Percentiles rank a stretch among this genome's conserved stretches.
These are phyloP conservation scores for Turnera subulata DNA, from an alignment of 345 rosid genomes.

Conservation along the genomic window DNA sequence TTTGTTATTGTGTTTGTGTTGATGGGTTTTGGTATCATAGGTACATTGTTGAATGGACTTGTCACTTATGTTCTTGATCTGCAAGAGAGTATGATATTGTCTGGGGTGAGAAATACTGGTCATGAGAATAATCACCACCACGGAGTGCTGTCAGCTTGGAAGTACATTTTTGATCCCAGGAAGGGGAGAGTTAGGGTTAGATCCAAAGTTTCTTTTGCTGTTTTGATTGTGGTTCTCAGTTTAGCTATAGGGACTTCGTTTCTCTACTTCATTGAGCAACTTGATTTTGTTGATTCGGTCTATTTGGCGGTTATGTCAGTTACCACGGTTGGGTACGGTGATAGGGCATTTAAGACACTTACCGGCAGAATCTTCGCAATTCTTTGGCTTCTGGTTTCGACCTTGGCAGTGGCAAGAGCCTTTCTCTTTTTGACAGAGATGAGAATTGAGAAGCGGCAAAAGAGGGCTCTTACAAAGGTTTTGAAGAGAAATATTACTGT, in stretches of 20 bases:
- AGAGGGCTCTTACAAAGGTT: conserved; percentile 41
- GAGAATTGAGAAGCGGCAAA: conserved; percentile 42
- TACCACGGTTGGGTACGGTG: conserved; percentile 61
- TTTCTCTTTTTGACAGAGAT: conserved; percentile 47
- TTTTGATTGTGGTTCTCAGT: conserved; percentile 41
- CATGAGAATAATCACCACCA: neutral
- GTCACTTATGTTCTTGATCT: conserved; percentile 41
- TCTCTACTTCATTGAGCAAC: conserved; percentile 29
- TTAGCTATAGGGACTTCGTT: conserved; percentile 34
- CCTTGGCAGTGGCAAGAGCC: conserved; percentile 50
- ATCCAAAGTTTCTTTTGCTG: conserved; percentile 44
- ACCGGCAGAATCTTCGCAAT: conserved; percentile 48
- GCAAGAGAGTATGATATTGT: conserved; percentile 44
- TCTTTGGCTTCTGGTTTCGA: conserved; percentile 44
- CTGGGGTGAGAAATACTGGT: conserved; percentile 22
- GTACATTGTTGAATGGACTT: conserved; percentile 38
- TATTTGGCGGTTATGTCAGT: conserved; percentile 59
- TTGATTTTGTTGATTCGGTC: conserved; percentile 45
- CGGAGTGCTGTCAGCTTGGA: conserved; percentile 9
- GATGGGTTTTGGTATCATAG: conserved; percentile 47
- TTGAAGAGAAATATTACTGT: conserved; percentile 39
- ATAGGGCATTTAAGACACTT: conserved; percentile 39
- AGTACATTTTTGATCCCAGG: conserved; percentile 35
- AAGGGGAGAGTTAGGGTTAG: conserved; percentile 49
- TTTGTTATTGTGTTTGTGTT: conserved; percentile 38